Conservation (phyloP, 169 alveolate genomes). For the Plasmodium relictum region DNA sequence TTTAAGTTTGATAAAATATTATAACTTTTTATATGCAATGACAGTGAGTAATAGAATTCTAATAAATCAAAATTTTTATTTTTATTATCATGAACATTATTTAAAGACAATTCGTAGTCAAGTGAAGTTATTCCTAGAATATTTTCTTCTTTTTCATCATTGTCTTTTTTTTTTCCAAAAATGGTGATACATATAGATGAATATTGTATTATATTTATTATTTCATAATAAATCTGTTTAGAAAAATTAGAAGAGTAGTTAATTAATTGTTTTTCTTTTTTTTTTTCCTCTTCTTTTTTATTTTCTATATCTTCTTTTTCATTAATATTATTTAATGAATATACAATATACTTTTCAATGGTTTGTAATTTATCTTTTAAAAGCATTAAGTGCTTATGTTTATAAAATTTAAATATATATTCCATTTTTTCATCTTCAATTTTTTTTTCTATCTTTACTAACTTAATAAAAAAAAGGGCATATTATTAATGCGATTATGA, state of each 20-base stretch:
- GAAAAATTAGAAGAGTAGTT: background rate
- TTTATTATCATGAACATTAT: background rate
- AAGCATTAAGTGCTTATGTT: constrained; percentile 49
- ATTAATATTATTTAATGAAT: constrained; percentile 16
- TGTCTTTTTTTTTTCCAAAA: constrained; percentile 14
- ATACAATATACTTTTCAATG: constrained; percentile 11
- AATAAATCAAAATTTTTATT: background rate
- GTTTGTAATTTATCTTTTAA: constrained; percentile 29
- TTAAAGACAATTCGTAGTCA: constrained; percentile 33
- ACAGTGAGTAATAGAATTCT: constrained; percentile 25
- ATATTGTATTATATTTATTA: constrained; percentile 32
- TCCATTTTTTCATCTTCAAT: constrained; percentile 27
- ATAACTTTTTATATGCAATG: constrained; percentile 50
- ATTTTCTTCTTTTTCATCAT: background rate
- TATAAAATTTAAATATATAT: constrained; percentile 42
- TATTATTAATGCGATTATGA: too few species aligned
- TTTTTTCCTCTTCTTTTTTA: background rate
- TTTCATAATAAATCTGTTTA: constrained; percentile 11
- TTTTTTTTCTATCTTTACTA: background rate
- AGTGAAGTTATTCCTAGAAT: constrained; percentile 34
- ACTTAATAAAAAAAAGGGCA: background rate
- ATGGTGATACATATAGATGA: constrained; percentile 51
- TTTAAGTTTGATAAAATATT: constrained; percentile 24
- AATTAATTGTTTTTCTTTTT: background rate
- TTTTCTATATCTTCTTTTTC: background rate